Evolutionary conservation across 2,329 filamentous ascomycete genomes (phyloP), one percentile per base, ranked within the genome.

Genomic region (Tympanopsis confertula): DNA sequence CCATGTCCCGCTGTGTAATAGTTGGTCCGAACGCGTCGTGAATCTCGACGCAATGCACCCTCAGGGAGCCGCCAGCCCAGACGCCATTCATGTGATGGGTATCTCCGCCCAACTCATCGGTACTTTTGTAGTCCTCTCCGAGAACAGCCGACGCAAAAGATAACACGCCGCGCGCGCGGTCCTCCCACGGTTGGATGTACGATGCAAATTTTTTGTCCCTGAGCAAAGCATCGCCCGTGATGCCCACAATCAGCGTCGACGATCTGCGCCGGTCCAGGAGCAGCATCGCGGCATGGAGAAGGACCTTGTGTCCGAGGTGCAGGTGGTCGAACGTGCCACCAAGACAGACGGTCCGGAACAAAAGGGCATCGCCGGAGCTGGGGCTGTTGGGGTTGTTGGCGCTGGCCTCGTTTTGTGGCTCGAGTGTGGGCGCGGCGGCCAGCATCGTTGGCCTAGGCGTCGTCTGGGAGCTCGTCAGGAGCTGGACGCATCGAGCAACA

Each of bases 291-390:
- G 88, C 88, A n/a, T 88, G 87, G 15, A 98, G 73, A 15, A 98
- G 72, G n/a, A 96, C 69, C 61, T 96, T 98, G 64, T 98, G 91
- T 4, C 91, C 91, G 3, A 85, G 79, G 54, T 98, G 91, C 17
- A 98, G 71, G 58, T 96, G 87, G 56, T 98, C 91, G 59, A 96
- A 98, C 0, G 91, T 98, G 7, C 91, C 91, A 20, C 89, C 91
- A 12, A 96, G 74, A 38, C 82, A 85, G 36, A 93, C 82, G 13
- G 74, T 70, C 36, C 5, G 43, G 44, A 7, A 26, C 33, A 13
- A 37, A 41, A 14, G 47, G 22, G n/a, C 42, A 40, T 5, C 5
- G 17, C 14, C 18, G 22, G 19, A 19, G 19, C 37, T 4, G 19
- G 39, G 33, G 55, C 53, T 13, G 53, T 55, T 17, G 54, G 52